Base-by-base conservation (phyloP, 768 basidiomycete species). In the Russula emetica region DNA sequence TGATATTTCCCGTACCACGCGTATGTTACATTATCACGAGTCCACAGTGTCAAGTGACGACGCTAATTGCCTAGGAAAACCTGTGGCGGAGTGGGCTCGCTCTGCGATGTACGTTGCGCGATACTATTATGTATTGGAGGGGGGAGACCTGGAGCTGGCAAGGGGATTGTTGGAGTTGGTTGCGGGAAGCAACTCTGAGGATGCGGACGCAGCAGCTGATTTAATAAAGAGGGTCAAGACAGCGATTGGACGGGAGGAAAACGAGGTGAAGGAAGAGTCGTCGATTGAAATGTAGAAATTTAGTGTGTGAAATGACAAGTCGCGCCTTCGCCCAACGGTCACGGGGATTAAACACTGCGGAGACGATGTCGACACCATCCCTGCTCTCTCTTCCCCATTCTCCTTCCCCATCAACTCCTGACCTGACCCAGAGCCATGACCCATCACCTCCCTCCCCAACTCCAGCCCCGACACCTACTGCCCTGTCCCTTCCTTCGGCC, bases 31-130 rank as follows among this genome's bases (percentile, higher is more conserved):
- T 57, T 65, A 40, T 71, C 38, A 42, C 32, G n/a, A 50, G 38
- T 26, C 38, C 68, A 38, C 36, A n/a, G 44, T 58, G 50, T 22
- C 30, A 14, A 38, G 50, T 52, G 11, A 58, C 14, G 13, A 64
- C 72, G 64, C 67, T 55, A 71, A 34, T 64, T 66, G 64, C 49
- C 67, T 73, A 85, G 88, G 79, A 47, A 86, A 86, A 42, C 84
- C 86, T 2, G 80, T 91, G 45, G 82, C 83, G 66, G 92, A 94
- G 69, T 90, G 88, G 72, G 85, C 92, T 30, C 87, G 85, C 72
- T 94, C 92, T n/a, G 83, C 86, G 67, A 73, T 98, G 55, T 88
- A 86, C 68, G 86, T 95, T 38, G 94, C 94, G 18, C 86, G 89
- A 62, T 85, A 89, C 70, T 85, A 94, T 67, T 80, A 92, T 72